Base-by-base conservation (phyloP, 139 green algal species). In the Mychonastes homosphaera region DNA sequence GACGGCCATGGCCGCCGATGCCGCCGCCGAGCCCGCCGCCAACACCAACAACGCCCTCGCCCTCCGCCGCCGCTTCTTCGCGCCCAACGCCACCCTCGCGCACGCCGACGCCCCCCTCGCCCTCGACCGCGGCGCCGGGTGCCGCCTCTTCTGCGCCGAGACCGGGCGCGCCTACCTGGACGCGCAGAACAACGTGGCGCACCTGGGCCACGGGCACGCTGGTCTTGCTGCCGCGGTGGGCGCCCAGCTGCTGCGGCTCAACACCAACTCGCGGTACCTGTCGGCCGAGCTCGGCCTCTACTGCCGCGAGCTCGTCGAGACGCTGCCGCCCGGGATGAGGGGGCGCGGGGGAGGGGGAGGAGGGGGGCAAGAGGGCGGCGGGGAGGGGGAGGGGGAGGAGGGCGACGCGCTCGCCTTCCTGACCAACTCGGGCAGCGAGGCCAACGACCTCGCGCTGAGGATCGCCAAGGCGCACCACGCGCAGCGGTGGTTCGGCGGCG, bases 381-480 rank as follows among this genome's bases (percentile, higher is more conserved):
- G 13, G 53, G 35, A 47, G 35, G 35, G 33, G 35, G 53, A 16
- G 33, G 10, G 36, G 12, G 12, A 13, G 12, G 12, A 44, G 13
- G 48, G 6, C n/a, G 6, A 47, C n/a, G 62, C 81, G 74, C 68
- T 84, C 29, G 65, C 73, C 1, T 94, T 88, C 70, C 79, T 95
- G 53, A 78, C 86, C 13, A 87, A 86, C 63, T 75, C 44, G 16
- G 87, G 87, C 21, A 78, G 54, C 40, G 87, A 95, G 60, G 87
- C 87, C 30, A 95, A 95, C 35, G 87, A 95, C 66, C 74, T 95
- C 56, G 87, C 87, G 0, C 68, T 95, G 24, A 67, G 84, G 16
- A 75, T 95, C 24, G 77, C 79, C n/a, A n/a, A n/a, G n/a, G n/a
- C n/a, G n/a, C n/a, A n/a, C n/a, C n/a, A n/a, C n/a, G n/a, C n/a